Base-by-base conservation (phyloP, 176 grass and related monocot genomes). In the Bolboschoenus planiculmis region DNA sequence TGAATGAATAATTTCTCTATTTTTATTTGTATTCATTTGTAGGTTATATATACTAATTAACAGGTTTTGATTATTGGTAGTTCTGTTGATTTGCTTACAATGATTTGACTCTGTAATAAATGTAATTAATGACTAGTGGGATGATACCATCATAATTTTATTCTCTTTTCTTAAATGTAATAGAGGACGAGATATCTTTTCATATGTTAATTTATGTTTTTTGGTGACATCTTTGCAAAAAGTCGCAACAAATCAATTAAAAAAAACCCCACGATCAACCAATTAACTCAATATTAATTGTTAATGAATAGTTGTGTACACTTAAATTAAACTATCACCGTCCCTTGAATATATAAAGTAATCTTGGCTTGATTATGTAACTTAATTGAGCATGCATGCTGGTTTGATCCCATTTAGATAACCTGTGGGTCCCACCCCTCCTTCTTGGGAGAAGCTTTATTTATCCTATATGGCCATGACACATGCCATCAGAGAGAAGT, bases 241-340 rank as follows among this genome's bases (percentile, higher is more conserved):
- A 9, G 64, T 68, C 35, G 4, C 18, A 9, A 40, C 30, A 68
- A 68, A 37, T 21, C 18, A 21, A 39, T 21, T 40, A 3, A n/a
- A 47, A 72, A 27, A 73, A 39, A 7, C 36, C 21, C 37, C 68
- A 74, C 40, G 68, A 74, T 74, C 68, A 74, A 74, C 21, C 68
- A 74, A 74, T 74, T 74, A 47, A 46, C 40, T 74, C 18, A 44
- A 46, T 14, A 72, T 21, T 20, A 20, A 58, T 47, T 44, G n/a
- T 47, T 46, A 74, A 74, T 74, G 23, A 74, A 35, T 65, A 65
- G n/a, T 46, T 26, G 40, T 74, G 40, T 44, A 26, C 46, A 24
- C 10, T 20, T 26, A 44, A 74, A 47, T 74, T 70, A 70, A 65
- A 46, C 40, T 73, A 47, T 26, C 20, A 26, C 68, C 68, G 40